Conservation (phyloP, 164 flowering plant species). For the Hamamelis virginiana region DNA sequence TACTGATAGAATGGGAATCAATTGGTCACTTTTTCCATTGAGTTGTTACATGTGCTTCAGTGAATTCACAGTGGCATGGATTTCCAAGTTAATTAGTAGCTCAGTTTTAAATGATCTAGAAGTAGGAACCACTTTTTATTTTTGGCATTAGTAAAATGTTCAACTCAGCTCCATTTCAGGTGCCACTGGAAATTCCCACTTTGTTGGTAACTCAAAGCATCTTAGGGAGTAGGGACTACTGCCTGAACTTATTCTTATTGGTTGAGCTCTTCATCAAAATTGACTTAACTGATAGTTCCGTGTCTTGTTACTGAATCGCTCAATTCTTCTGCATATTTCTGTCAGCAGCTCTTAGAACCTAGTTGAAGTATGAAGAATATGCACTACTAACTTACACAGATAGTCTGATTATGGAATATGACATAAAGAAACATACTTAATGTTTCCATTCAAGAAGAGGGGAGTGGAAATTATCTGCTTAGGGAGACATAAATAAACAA, state of each 20-base stretch:
- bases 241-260: neutral
- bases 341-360: neutral
- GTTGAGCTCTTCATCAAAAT: neutral
- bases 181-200: neutral
- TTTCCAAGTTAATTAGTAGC: neutral
- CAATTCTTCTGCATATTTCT: neutral
- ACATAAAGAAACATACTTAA: neutral
- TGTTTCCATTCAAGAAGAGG: neutral
- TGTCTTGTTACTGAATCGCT: neutral
- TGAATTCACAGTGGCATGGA: neutral
- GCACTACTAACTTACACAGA: neutral
- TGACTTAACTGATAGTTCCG: neutral
- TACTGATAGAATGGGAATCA: too few relatives aligned
- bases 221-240: neutral
- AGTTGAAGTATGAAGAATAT: neutral
- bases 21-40: neutral
- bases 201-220: neutral
- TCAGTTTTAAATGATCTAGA: neutral
- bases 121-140: neutral
- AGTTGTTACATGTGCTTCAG: neutral
- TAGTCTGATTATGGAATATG: neutral
- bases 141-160: neutral
- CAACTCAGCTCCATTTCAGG: neutral
- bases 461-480: neutral
- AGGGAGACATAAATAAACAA: neutral